Base-by-base conservation (phyloP, 1,284 basidiomycete genomes). In the Fomitopsis betulina region DNA sequence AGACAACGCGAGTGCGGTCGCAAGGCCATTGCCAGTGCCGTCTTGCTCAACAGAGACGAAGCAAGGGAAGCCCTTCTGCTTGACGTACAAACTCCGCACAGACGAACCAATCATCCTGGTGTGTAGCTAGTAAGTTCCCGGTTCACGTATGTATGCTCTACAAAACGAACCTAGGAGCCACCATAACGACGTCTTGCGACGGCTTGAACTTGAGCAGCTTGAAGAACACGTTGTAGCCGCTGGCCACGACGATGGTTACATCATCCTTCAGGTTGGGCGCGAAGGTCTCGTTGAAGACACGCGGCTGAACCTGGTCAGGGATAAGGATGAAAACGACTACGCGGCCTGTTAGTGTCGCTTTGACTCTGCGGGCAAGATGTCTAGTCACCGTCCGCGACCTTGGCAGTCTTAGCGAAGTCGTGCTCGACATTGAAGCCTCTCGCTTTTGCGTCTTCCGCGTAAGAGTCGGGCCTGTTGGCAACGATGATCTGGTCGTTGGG, bases 31-130 rank as follows among this genome's bases (percentile, higher is more conserved):
- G 13, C 81, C 79, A 4, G 82, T 76, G 3, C 83, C 83, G 63
- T 86, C 79, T 67, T 86, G 82, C 64, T 86, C 84, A 27, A 82
- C 83, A 7, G 84, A 86, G 27, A 85, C 78, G 58, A 86, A 86
- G 62, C 84, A 86, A 45, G 84, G 84, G 69, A 84, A 86, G 9
- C 85, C 84, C 61, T 79, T 79, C 33, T 79, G 80, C 66, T 83
- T 85, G 67, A 79, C 75, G 61, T 81, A 86, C 32, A 86, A 69
- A 40, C 82, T 83, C 6, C 84, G 79, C 33, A 86, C 84, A 17
- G 83, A 85, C 32, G 82, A 84, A 8, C 84, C 83, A 58, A 85
- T 85, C 83, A 85, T 85, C 50, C 83, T 84, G 60, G 35, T 4
- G 35, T 4, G 38, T n/a, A 15, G 45, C 25, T n/a, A 27, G 12